Evolutionary conservation across 2,329 filamentous ascomycete genomes (phyloP), one percentile per base, ranked within the genome.

Genomic region (Fusarium citri): DNA sequence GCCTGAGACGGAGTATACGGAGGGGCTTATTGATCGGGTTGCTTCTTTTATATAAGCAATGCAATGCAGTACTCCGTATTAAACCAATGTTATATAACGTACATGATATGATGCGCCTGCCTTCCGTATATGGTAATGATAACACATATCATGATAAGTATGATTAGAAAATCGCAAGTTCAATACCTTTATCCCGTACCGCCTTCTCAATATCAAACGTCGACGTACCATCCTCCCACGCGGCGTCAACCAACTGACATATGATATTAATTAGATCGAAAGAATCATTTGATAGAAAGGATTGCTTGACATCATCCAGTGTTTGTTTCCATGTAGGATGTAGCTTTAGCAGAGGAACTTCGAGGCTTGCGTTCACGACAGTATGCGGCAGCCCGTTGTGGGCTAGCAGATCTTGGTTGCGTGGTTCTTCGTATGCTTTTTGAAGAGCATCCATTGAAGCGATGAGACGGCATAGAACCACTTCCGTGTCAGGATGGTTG

Each of bases 1-100:
- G 8, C 85, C 85, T 3, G 74, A 47, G 46, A 71, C 67, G 1
- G 30, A 56, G 6, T 72, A 73, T n/a, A 72, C 75, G 1, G 47
- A 72, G 43, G 63, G 59, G 40, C 76, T 78, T 26, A 71, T 72
- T 51, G 56, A 75, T 23, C 66, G 76, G 16, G 60, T 76, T 4
- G 51, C 69, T n/a, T 68, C 69, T 7, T 63, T 77, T 26, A 59
- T 69, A 18, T 54, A 43, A 7, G 14, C 10, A 11, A 25, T 37
- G 30, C 3, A 12, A n/a, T 50, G 10, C 2, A n/a, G 1, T 23
- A 11, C 31, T 34, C 31, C 9, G 34, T n/a, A 37, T 25, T 34
- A 15, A 15, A 8, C 4, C 1, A 3, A 18, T 31, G 31, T 10
- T 18, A 11, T 53, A 23, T 25, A 57, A 5, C 37, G 26, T 37